These are phyloP conservation scores for Starmerella gropengiesseri DNA, from an alignment of 805 yeast species.

Conservation along the genomic window DNA sequence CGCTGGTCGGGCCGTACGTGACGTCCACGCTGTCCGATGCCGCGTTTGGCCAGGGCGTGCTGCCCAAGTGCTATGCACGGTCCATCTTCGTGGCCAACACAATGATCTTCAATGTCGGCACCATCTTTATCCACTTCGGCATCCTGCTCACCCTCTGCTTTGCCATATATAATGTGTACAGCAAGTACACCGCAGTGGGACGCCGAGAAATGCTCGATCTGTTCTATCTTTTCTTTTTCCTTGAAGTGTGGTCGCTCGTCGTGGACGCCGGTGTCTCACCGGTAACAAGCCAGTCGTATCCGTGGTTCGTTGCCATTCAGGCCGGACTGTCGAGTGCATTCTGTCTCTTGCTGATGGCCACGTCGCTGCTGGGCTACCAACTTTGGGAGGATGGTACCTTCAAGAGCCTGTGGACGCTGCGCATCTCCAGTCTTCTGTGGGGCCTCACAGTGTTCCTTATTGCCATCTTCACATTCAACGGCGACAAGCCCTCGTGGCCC, in stretches of 20 bases:
- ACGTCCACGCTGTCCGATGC: constrained; percentile 10
- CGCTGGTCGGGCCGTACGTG: constrained; percentile 49
- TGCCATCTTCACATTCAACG: constrained; percentile 59
- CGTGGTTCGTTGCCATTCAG: constrained; percentile 76
- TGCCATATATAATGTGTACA: constrained; percentile 64
- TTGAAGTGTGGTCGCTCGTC: constrained; percentile 55
- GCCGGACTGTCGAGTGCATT: constrained; percentile 61
- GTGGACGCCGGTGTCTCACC: constrained; percentile 92
- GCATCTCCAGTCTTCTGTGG: constrained; percentile 43
- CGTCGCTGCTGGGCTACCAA: constrained; percentile 76
- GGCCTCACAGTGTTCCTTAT: constrained; percentile 59
- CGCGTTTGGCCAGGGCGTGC: constrained; percentile 41
- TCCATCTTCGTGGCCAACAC: constrained; percentile 84
- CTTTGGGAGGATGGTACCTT: constrained; percentile 90
- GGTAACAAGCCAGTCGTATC: constrained; percentile 62
- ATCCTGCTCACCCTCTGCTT: constrained; percentile 53
- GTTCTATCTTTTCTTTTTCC: constrained; percentile 47
- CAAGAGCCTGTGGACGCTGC: constrained; percentile 47
- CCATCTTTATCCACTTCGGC: constrained; percentile 73
- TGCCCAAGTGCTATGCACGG: constrained; percentile 74
- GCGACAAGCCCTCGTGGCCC: constrained; percentile 35
- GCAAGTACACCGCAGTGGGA: constrained; percentile 91
- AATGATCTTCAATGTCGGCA: constrained; percentile 77
- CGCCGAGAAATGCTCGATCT: constrained; percentile 73
- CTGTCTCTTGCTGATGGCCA: constrained; percentile 56